A percentile compares a stretch with the other conserved stretches of the same genome.
Evolutionary conservation across 352 stramenopile species (phyloP).

Genomic region (Globisporangium sylvaticum): DNA sequence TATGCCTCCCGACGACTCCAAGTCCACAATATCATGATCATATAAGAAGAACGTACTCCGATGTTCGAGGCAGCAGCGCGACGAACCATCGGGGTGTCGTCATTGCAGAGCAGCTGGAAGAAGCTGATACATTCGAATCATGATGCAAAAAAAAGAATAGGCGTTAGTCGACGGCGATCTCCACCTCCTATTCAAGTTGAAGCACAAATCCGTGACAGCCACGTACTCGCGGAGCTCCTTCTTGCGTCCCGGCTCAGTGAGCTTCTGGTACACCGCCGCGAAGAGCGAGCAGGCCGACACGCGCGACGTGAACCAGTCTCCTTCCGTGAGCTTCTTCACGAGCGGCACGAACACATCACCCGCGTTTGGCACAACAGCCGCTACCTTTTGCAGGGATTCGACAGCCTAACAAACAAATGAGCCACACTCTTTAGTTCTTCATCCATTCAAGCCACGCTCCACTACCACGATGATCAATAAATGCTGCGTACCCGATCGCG

Average conservation of each 20-base stretch:
- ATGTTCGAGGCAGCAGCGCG: slow-evolving; percentile 78
- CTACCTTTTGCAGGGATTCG: slow-evolving; percentile 71
- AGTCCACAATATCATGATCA: not conserved
- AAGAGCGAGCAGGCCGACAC: slow-evolving; percentile 86
- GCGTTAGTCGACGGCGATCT: not conserved
- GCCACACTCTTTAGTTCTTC: not conserved
- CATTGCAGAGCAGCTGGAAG: slow-evolving; percentile 76
- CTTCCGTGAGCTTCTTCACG: slow-evolving; percentile 72
- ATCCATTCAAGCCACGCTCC: not conserved
- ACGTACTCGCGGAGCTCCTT: slow-evolving; percentile 85
- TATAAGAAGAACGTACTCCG: slow-evolving; percentile 33
- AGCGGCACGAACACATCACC: slow-evolving; percentile 72
- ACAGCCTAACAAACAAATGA: slow-evolving; percentile 34
- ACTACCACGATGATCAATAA: not conserved
- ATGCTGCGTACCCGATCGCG: slow-evolving; percentile 52
- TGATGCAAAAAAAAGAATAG: not conserved
- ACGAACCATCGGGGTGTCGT: slow-evolving; percentile 88
- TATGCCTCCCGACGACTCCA: not conserved
- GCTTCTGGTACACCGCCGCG: slow-evolving; percentile 63
- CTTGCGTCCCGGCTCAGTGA: slow-evolving; percentile 53
- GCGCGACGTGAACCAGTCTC: slow-evolving; percentile 88
- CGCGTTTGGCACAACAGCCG: slow-evolving; percentile 53
- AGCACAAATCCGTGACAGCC: too few species aligned
- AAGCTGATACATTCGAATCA: slow-evolving; percentile 29
- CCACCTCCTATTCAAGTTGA: too few species aligned